Base-by-base conservation (phyloP, 2,329 filamentous ascomycete genomes). In the Colletotrichum tabaci region DNA sequence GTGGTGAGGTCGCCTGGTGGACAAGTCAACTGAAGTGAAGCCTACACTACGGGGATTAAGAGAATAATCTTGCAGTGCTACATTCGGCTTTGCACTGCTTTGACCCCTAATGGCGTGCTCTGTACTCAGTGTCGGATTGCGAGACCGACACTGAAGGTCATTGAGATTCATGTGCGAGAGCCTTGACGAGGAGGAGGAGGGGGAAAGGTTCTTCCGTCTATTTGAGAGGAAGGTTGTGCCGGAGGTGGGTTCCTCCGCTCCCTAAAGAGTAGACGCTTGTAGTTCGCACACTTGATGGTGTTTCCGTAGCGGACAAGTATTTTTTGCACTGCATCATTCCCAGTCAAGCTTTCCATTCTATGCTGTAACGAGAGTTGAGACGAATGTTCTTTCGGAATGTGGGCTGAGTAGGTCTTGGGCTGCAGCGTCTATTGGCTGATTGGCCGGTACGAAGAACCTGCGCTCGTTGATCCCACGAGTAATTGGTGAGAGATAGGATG, bases 71-170 rank as follows among this genome's bases (percentile, higher is more conserved):
- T 35, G 53, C 53, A 10, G n/a, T 57, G n/a, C 53, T n/a, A 38
- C 52, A 26, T 62, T 71, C 68, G 35, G 44, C 58, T 47, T 68
- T 57, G 68, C 35, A 58, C 67, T 67, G 15, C 44, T 30, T 23
- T 12, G 15, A 26, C 44, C 38, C 56, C 62, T 44, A 52, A 50
- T 57, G 67, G 55, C 13, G 18, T 38, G 38, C 52, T 57, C 46
- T n/a, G 3, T 47, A 35, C 30, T 58, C 30, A 30, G 8, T 7
- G 30, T 30, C 6, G 30, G 30, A 62, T 58, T 67, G 56, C 57
- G 67, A 71, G 61, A 38, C 68, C 50, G 57, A 67, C 42, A 62
- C 67, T 67, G 49, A 49, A 67, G 42, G 63, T 44, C 52, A 56
- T 50, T 26, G 66, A 16, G 26, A 68, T 47, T 57, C n/a, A 10